These are phyloP conservation scores for Rubroboletus pulcherrimus DNA, from an alignment of 768 basidiomycete species.

Conservation along the genomic window DNA sequence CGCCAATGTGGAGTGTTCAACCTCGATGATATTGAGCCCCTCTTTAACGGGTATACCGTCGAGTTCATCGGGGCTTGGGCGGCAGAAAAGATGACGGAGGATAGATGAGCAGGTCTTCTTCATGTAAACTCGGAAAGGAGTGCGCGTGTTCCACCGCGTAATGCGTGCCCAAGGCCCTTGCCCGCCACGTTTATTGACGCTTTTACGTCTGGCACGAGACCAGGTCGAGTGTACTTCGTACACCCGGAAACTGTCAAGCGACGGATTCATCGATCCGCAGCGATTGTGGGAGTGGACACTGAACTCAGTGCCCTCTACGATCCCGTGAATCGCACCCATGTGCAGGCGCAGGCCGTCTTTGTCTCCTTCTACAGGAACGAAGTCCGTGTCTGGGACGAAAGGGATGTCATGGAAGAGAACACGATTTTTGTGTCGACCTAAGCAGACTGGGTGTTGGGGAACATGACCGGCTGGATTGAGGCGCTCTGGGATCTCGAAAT, in stretches of 20 bases:
- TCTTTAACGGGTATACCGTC: slow-evolving; percentile 34
- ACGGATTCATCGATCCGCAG: slow-evolving; percentile 53
- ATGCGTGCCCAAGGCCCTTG: slow-evolving; percentile 52
- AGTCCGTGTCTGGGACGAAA: slow-evolving; percentile 47
- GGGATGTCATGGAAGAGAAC: slow-evolving; percentile 55
- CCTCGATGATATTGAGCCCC: slow-evolving; percentile 45
- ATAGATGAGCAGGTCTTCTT: slow-evolving; percentile 46
- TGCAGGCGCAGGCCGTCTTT: slow-evolving; percentile 45
- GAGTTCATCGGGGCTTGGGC: slow-evolving; percentile 28
- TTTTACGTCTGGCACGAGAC: slow-evolving; percentile 48
- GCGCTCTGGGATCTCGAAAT: slow-evolving; percentile 43
- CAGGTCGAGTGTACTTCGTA: slow-evolving; percentile 55
- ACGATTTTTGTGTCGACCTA: slow-evolving; percentile 47
- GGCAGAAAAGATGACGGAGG: slow-evolving; percentile 42
- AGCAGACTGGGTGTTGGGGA: slow-evolving; percentile 46
- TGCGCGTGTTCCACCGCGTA: slow-evolving; percentile 52
- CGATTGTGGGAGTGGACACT: slow-evolving; percentile 60
- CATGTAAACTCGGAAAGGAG: slow-evolving; percentile 52
- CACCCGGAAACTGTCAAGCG: slow-evolving; percentile 48
- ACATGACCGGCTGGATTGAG: slow-evolving; percentile 36
- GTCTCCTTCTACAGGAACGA: slow-evolving; percentile 42
- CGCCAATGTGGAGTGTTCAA: slow-evolving; percentile 41
- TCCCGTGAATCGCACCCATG: slow-evolving; percentile 59
- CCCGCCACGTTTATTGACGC: slow-evolving; percentile 30
- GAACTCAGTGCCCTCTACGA: slow-evolving; percentile 61